These are phyloP conservation scores for Suillus variegatus DNA, from an alignment of 768 basidiomycete genomes.

Conservation along the genomic window DNA sequence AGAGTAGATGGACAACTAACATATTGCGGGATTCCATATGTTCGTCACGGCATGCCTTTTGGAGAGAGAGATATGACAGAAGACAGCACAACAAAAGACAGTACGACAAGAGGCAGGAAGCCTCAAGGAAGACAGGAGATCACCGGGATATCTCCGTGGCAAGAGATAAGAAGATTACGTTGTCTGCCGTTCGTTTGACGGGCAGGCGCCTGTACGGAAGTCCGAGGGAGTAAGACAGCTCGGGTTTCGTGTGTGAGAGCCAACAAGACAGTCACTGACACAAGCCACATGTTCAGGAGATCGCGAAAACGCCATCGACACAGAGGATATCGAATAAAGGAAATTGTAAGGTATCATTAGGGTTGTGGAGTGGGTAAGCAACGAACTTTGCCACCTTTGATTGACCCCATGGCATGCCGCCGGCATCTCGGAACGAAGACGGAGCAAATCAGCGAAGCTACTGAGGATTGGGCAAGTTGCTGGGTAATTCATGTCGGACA, in stretches of 20 bases:
- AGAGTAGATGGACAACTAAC: background rate
- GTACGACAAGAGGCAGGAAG: conserved; percentile 10
- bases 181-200: conserved; percentile 6
- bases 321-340: conserved; percentile 2
- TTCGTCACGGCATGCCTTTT: background rate
- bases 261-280: background rate
- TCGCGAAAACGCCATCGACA: conserved; percentile 4
- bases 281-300: conserved; percentile 2
- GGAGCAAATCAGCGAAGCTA: background rate
- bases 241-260: conserved; percentile 1
- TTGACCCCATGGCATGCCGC: conserved; percentile 8
- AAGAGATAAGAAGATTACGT: conserved; percentile 7
- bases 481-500: conserved; percentile 1
- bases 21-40: background rate
- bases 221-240: conserved; percentile 11
- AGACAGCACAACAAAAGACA: background rate
- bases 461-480: background rate
- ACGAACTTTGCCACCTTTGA: conserved; percentile 7
- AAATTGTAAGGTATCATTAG: conserved; percentile 1
- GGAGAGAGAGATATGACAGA: conserved; percentile 3
- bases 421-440: conserved; percentile 18
- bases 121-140: conserved; percentile 11
- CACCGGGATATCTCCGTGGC: conserved; percentile 15
- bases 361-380: conserved; percentile 14
- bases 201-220: conserved; percentile 8